Evolutionary conservation across 257 asterid genomes (phyloP), one percentile per base, ranked within the genome.

Genomic region (Ocimum tenuiflorum): DNA sequence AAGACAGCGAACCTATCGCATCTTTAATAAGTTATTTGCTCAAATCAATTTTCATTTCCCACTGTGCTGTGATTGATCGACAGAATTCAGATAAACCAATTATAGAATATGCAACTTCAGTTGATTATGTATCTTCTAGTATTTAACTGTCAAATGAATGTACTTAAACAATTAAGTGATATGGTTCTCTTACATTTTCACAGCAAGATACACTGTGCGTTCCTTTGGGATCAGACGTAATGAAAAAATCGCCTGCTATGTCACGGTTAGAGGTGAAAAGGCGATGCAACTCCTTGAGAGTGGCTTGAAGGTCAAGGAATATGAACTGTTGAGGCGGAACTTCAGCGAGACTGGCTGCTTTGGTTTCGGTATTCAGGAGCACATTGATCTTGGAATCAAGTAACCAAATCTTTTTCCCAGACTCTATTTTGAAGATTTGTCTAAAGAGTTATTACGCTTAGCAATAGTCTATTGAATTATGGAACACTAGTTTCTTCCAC

Each of bases 181-280:
- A 19, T 74, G 5, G 24, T 7, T 31, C 6, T 65, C 45, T 5
- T 42, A 8, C 42, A 56, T 67, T 47, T 23, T 45, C 36, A 12
- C 77, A 78, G 83, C 83, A 31, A 57, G 83, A 61, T 78, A 78
- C 73, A 78, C 83, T 35, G 83, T 78, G n/a, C 72, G 83, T 3
- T 78, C 83, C n/a, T 78, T 78, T 67, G 83, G 83, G 63, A 78
- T 78, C 68, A 67, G 83, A 23, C 75, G 83, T 50, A 78, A 78
- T 71, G 83, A 78, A 19, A 78, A 78, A 24, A 78, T 78, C 50
- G 83, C 83, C 0, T 78, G 83, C 83, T 71, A 78, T 6, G 80
- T 78, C 54, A 78, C 83, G 0, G 82, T 78, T 56, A 73, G 82
- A 69, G 82, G 82, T 59, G 82, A 78, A 0, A 78, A 78, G 77